These are phyloP conservation scores for Elsinoe fawcettii DNA, from an alignment of 2,329 filamentous ascomycete genomes.

Conservation along the genomic window DNA sequence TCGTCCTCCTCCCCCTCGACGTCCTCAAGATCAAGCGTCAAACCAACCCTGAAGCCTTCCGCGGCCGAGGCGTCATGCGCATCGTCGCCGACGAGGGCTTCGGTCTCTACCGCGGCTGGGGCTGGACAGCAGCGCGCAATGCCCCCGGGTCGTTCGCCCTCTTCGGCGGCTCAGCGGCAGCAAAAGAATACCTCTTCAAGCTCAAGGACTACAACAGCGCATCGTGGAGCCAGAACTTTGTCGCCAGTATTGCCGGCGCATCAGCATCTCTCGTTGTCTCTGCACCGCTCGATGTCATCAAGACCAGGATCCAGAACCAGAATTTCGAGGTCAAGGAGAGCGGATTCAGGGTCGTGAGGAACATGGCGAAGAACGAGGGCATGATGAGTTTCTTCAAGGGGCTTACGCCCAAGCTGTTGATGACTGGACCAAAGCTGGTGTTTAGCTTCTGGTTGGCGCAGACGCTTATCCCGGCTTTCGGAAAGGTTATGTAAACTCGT, in stretches of 20 bases:
- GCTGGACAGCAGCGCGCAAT: constrained; percentile 95
- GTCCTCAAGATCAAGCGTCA: constrained; percentile 99
- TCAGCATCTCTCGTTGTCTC: constrained; percentile 92
- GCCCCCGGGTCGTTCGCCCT: constrained; percentile 97
- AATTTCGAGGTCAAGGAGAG: constrained; percentile 98
- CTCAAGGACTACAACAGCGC: constrained; percentile 94
- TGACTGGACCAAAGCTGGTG: constrained; percentile 97
- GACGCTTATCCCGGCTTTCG: constrained; percentile 92
- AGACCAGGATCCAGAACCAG: constrained; percentile 95
- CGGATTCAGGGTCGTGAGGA: constrained; percentile 81
- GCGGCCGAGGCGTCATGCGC: constrained; percentile 79
- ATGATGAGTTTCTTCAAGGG: constrained; percentile 92
- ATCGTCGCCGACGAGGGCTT: constrained; percentile 94
- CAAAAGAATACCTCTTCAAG: constrained; percentile 90
- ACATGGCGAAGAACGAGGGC: constrained; percentile 91
- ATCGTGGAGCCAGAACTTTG: constrained; percentile 90
- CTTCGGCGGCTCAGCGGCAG: constrained; percentile 93
- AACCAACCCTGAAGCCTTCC: constrained; percentile 97
- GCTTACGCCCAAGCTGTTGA: constrained; percentile 89
- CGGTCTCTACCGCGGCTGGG: constrained; percentile 89
- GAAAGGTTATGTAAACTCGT: constrained; percentile 49
- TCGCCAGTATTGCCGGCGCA: constrained; percentile 90
- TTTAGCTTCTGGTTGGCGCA: constrained; percentile 99
- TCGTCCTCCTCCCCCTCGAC: constrained; percentile 87
- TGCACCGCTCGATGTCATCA: constrained; percentile 94